A percentile compares a stretch with the other conserved stretches of the same genome.
These are phyloP conservation scores for Blepharisma japonicum DNA, from an alignment of 73 alveolate species.

Conservation along the genomic window DNA sequence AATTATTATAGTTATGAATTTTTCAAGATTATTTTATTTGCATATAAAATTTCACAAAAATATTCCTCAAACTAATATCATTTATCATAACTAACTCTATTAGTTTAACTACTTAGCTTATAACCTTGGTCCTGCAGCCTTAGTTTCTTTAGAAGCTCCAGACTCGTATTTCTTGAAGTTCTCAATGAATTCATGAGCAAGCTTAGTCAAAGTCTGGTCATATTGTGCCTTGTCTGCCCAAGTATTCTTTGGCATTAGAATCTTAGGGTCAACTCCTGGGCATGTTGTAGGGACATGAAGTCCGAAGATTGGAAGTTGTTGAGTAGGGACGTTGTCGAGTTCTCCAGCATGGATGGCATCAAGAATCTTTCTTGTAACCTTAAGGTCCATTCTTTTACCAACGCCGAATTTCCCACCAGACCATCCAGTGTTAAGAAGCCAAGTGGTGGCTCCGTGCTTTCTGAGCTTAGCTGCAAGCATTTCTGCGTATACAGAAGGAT, in stretches of 20 bases:
- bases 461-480: conserved; percentile 89
- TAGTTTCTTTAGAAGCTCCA: conserved; percentile 43
- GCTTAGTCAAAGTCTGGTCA: not conserved
- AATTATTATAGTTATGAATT: too few relatives aligned
- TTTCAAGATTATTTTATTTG: too few relatives aligned
- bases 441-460: conserved; percentile 74
- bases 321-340: conserved; percentile 58
- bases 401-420: conserved; percentile 92
- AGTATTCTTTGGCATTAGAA: conserved; percentile 54
- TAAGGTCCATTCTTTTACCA: conserved; percentile 88
- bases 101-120: too few relatives aligned
- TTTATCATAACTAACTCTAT: too few relatives aligned
- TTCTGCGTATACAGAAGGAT: conserved; percentile 88
- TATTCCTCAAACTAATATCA: too few relatives aligned
- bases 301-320: conserved; percentile 59
- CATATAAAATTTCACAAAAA: too few relatives aligned
- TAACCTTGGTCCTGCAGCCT: conserved; percentile 45
- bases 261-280: conserved; percentile 73
- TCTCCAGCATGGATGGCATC: conserved; percentile 91
- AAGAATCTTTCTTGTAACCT: conserved; percentile 82
- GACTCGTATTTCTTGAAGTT: conserved; percentile 52
- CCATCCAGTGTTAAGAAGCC: conserved; percentile 98
- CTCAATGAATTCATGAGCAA: conserved; percentile 28
- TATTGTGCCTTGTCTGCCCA: conserved; percentile 29
- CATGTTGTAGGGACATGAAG: conserved; percentile 72